A percentile compares a stretch with the other conserved stretches of the same genome.
These are phyloP conservation scores for Diaporthe helianthi DNA, from an alignment of 2,329 filamentous ascomycete genomes.

Conservation along the genomic window DNA sequence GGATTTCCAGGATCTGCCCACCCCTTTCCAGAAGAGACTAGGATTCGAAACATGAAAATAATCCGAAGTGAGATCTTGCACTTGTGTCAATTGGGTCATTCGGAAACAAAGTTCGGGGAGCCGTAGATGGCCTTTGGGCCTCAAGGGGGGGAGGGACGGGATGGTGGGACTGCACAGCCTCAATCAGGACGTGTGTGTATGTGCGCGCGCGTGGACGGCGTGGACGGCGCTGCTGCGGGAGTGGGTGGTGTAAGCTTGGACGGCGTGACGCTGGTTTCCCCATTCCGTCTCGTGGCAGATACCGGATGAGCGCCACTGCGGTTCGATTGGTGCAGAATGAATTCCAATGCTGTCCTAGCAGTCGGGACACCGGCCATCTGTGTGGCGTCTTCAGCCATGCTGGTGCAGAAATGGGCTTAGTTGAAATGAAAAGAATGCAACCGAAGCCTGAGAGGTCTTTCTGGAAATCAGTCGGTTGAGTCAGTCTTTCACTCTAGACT, in stretches of 20 bases:
- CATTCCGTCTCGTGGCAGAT: conserved; percentile 27
- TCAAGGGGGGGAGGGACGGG: conserved; percentile 23
- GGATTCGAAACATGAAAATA: conserved; percentile 18
- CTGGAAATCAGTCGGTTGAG: conserved; percentile 30
- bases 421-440: conserved; percentile 25
- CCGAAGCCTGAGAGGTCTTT: conserved; percentile 29
- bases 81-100: conserved; percentile 17
- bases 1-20: conserved; percentile 21
- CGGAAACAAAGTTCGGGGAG: conserved; percentile 26
- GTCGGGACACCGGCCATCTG: conserved; percentile 14
- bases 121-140: conserved; percentile 18
- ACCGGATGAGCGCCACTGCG: conserved; percentile 20
- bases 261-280: conserved; percentile 27
- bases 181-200: conserved; percentile 20
- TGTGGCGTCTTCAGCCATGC: neutral
- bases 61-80: conserved; percentile 21
- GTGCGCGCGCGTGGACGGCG: too few relatives aligned
- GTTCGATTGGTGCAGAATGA: conserved; percentile 19
- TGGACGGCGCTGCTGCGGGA: conserved; percentile 1
- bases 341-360: conserved; percentile 6
- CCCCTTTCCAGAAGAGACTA: conserved; percentile 20
- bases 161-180: conserved; percentile 33
- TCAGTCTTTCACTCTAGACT: neutral
- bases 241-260: conserved; percentile 19
- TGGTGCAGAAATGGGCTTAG: conserved; percentile 13